These are phyloP conservation scores for Taiwanofungus camphoratus DNA, from an alignment of 1,284 basidiomycete species.

Conservation along the genomic window DNA sequence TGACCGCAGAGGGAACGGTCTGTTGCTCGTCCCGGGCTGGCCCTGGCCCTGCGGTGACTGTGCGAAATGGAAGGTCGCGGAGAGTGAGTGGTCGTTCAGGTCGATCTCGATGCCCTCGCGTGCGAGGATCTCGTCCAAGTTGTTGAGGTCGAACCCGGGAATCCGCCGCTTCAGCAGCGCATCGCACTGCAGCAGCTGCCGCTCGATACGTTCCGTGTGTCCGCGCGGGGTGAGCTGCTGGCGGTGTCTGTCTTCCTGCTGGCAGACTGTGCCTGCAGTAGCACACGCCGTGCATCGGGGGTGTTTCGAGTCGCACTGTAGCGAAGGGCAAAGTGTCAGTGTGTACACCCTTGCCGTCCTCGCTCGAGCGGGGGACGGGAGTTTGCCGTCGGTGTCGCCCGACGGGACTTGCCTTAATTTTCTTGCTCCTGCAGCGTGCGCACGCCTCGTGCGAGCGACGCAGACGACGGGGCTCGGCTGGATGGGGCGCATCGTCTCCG, in stretches of 20 bases:
- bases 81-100: constrained; percentile 22
- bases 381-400: constrained; percentile 80
- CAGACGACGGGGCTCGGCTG: constrained; percentile 69
- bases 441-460: constrained; percentile 83
- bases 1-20: constrained; percentile 27
- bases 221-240: constrained; percentile 78
- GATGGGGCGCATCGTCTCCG: constrained; percentile 44
- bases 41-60: no score
- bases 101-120: constrained; percentile 64
- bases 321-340: no score
- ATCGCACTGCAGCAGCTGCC: constrained; percentile 66
- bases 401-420: constrained; percentile 89
- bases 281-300: constrained; percentile 77
- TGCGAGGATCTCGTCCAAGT: constrained; percentile 56
- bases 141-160: constrained; percentile 58
- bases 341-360: no score
- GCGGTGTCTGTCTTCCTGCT: constrained; percentile 78
- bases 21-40: constrained; percentile 18
- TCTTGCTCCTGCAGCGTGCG: constrained; percentile 84
- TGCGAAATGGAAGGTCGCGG: constrained; percentile 36
- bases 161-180: constrained; percentile 68
- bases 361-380: constrained; percentile 45
- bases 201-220: constrained; percentile 73
- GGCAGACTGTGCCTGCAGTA: constrained; percentile 68
- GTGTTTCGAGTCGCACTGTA: constrained; percentile 81